Percentiles rank a stretch among this genome's conserved stretches.
These are phyloP conservation scores for Ophiocordyceps sinensis DNA, from an alignment of 2,329 filamentous ascomycete genomes.

Conservation along the genomic window DNA sequence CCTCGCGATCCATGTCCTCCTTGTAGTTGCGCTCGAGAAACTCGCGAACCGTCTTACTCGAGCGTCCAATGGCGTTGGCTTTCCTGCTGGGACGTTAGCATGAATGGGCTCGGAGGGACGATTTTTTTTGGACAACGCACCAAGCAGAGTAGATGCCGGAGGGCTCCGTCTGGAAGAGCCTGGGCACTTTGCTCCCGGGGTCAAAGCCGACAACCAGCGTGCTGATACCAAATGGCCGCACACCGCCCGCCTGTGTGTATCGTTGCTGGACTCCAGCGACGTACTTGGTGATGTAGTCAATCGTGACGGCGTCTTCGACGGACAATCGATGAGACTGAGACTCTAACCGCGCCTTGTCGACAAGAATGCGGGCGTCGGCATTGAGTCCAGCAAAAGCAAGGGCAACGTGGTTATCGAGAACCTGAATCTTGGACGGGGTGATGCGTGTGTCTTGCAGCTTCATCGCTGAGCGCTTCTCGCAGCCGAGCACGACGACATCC, in stretches of 20 bases:
- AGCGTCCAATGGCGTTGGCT: conserved; percentile 95
- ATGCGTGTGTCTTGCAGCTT: conserved; percentile 99
- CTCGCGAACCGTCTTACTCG: conserved; percentile 96
- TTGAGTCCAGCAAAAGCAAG: conserved; percentile 96
- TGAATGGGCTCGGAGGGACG: not conserved
- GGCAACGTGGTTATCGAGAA: conserved; percentile 90
- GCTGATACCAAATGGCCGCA: conserved; percentile 96
- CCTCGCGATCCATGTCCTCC: conserved; percentile 90
- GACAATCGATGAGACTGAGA: conserved; percentile 95
- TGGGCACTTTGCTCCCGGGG: conserved; percentile 73
- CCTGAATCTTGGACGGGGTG: conserved; percentile 95
- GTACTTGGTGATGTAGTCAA: conserved; percentile 99
- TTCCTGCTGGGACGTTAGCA: conserved; percentile 48
- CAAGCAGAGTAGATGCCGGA: conserved; percentile 98
- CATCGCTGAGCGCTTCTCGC: conserved; percentile 98
- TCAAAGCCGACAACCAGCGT: conserved; percentile 98
- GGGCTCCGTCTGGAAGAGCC: conserved; percentile 97
- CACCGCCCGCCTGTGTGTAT: conserved; percentile 97
- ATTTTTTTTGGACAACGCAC: conserved; percentile 33
- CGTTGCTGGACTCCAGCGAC: conserved; percentile 95
- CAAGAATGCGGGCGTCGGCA: conserved; percentile 91
- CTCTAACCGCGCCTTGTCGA: conserved; percentile 95
- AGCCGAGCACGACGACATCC: conserved; percentile 90
- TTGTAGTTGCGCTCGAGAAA: conserved; percentile 99
- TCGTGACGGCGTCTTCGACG: conserved; percentile 90